phyloP scores from a whole-genome alignment of 768 basidiomycete genomes.

The Leccinum imitatum region DNA sequence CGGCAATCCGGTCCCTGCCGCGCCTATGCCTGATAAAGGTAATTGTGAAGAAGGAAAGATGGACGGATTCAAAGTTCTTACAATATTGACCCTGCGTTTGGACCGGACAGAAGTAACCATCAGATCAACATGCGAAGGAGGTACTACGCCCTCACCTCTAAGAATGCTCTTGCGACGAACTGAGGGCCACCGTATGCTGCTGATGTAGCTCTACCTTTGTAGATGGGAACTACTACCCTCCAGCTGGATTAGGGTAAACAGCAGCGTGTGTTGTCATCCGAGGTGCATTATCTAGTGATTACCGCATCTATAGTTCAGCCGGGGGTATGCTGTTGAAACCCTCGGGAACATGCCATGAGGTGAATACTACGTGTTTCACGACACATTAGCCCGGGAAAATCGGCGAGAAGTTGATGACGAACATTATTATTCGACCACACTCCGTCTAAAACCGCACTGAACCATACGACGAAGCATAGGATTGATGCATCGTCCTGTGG shows the following conservation, averaged over 20 bases:
- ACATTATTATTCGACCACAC: not conserved
- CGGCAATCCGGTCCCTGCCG: conserved; percentile 27
- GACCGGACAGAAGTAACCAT: not conserved
- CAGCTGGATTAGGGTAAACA: not conserved
- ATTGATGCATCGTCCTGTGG: not conserved
- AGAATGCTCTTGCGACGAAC: conserved; percentile 27
- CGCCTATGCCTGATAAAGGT: conserved; percentile 23
- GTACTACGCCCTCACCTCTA: conserved; percentile 18
- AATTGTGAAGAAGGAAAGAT: not conserved
- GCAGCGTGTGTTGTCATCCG: not conserved
- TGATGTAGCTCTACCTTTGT: not conserved
- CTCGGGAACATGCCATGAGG: not conserved
- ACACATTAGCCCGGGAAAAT: not conserved
- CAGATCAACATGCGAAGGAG: not conserved
- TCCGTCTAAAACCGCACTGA: not conserved
- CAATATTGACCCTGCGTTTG: conserved; percentile 26
- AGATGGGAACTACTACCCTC: not conserved
- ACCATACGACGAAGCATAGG: not conserved
- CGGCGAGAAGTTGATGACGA: not conserved
- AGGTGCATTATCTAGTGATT: not conserved
- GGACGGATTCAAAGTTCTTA: conserved; percentile 10
- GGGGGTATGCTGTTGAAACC: not conserved
- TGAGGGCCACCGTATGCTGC: conserved; percentile 28
- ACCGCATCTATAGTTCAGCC: conserved; percentile 13
- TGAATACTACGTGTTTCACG: not conserved